Base-by-base conservation (phyloP, 208 protist genomes). In the Eutreptiella sp. region DNA sequence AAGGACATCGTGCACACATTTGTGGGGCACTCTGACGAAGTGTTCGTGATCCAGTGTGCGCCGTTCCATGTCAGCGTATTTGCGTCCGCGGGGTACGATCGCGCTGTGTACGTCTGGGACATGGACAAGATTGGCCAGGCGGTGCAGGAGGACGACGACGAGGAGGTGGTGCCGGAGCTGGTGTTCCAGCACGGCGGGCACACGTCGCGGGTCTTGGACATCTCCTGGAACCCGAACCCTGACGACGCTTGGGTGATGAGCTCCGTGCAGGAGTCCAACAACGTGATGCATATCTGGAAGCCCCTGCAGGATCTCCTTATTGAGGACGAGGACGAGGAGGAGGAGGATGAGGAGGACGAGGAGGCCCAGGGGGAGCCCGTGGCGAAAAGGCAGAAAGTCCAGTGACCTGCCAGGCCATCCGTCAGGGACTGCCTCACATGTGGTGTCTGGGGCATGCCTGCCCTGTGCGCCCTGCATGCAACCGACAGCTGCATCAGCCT, bases 201-300 rank as follows among this genome's bases (percentile, higher is more conserved):
- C 75, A 93, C 83, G 0, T 53, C 41, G 36, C 81, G 82, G 57
- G 72, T 94, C 29, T 69, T 63, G 28, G 89, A 95, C 70, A 85
- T 95, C 54, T 45, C 42, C 7, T 95, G 88, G 88, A 66, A 70
- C 54, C 23, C 52, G 0, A 83, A 79, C 47, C 67, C 50, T 24
- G 67, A 81, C 52, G 78, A 90, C 46, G 65, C 72, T 16, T 92
- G 84, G 85, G 38, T 88, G 19, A 63, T 91, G 19, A 66, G 73
- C 26, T 84, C 68, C 5, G 80, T 88, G 14, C 76, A 80, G 21
- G 87, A 93, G 46, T 79, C 93, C 72, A 93, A 93, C 72, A n/a
- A n/a, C n/a, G 72, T 94, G n/a, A 42, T 94, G 16, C 88, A 94
- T 58, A 57, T 92, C 24, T 94, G 89, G 89, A 66, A 88, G n/a